Evolutionary conservation across 345 rosid genomes (phyloP).

Genomic region (Garcia nutans): DNA sequence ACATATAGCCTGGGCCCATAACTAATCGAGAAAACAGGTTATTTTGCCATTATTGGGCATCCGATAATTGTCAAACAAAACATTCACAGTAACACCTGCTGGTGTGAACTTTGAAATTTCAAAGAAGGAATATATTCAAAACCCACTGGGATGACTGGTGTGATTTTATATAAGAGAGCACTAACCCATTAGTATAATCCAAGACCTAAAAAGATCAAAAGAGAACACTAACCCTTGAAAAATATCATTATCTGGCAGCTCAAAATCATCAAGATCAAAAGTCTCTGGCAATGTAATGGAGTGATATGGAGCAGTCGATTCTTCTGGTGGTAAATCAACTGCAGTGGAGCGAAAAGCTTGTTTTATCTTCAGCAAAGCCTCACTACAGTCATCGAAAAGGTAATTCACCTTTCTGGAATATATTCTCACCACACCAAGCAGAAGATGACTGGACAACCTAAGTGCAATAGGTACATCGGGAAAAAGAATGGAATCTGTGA

Average conservation of each 20-base stretch:
- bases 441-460: constrained; percentile 92
- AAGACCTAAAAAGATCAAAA: background rate
- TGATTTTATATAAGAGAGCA: background rate
- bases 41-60: background rate
- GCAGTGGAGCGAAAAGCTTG: constrained; percentile 99
- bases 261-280: constrained; percentile 99
- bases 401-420: constrained; percentile 95
- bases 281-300: constrained; percentile 99
- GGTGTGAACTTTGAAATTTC: background rate
- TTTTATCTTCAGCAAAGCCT: constrained; percentile 94
- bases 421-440: constrained; percentile 99
- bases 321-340: constrained; percentile 98
- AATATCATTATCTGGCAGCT: constrained; percentile 93
- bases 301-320: constrained; percentile 97
- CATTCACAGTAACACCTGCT: background rate
- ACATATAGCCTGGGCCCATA: background rate
- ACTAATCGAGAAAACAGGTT: background rate
- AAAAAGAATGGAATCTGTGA: constrained; percentile 90
- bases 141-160: background rate
- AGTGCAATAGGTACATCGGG: constrained; percentile 98
- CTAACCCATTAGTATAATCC: background rate
- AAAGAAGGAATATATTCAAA: background rate
- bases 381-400: constrained; percentile 99
- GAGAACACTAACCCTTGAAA: constrained; percentile 80
- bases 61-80: background rate